Base-by-base conservation (phyloP, 1,284 basidiomycete species). In the Leccinum pachyderme region DNA sequence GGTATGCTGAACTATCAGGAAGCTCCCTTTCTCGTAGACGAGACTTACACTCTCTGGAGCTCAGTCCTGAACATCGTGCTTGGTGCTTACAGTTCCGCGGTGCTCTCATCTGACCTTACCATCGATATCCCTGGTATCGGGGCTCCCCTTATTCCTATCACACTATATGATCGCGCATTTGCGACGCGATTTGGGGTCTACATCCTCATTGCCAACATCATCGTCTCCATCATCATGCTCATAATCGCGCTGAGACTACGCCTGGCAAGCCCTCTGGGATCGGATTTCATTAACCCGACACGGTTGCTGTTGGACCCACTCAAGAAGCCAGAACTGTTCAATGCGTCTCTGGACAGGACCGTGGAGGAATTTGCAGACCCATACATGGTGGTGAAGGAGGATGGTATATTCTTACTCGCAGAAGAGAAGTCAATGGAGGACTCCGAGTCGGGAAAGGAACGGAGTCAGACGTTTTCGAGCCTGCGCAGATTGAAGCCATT, bases 231-330 rank as follows among this genome's bases (percentile, higher is more conserved):
- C 49, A 6, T 32, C 32, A 49, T 64, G 52, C 25, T 63, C 18
- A 8, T 54, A n/a, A 15, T 45, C 12, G 43, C 49, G 53, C 46
- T 49, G 53, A 45, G n/a, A 29, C 29, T 61, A 8, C 61, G 43
- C 13, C 8, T 58, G 7, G 45, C 52, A 2, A 51, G 63, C n/a
- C 37, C 27, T 31, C 53, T 61, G 11, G 50, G 54, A 1, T 7
- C 55, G 2, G 53, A 60, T 32, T 64, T 66, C 12, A 39, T 47
- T 45, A 25, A 64, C 25, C 15, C 52, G 8, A 59, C 55, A 12
- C 47, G 51, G 27, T 46, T 61, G 4, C 43, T 61, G 15, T 24
- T 59, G 44, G 49, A 57, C 5, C 28, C 51, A 13, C 1, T 63
- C 46, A 51, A 51, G 50, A 51, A 44, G 7, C 52, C 52, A 4